These are phyloP conservation scores for Phytophthora brassicae DNA, from an alignment of 352 stramenopile genomes.

Conservation along the genomic window DNA sequence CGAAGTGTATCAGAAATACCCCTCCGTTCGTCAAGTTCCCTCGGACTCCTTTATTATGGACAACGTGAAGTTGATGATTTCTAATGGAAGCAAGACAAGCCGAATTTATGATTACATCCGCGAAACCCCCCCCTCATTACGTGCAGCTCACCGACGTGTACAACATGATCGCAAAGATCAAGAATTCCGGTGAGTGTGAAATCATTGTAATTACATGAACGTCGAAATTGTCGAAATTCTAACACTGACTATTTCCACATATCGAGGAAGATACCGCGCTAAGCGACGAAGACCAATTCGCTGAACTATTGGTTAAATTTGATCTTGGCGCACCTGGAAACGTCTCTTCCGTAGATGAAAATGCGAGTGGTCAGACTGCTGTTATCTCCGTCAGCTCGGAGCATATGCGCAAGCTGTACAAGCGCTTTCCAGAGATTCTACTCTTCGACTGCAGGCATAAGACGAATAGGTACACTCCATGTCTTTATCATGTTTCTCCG, in stretches of 20 bases:
- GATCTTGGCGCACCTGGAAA: neutral
- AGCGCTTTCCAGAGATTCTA: constrained; percentile 9
- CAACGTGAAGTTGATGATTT: neutral
- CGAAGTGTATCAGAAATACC: neutral
- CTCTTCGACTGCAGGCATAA: constrained; percentile 13
- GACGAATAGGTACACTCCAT: neutral
- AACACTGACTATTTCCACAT: no score
- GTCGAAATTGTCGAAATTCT: neutral
- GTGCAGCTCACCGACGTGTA: neutral
- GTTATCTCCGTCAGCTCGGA: neutral
- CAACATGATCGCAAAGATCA: neutral
- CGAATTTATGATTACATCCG: neutral
- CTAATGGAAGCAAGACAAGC: neutral
- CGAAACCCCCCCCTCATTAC: neutral
- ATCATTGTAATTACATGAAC: no score
- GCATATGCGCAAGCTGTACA: constrained; percentile 3
- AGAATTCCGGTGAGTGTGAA: neutral
- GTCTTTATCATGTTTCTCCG: no score
- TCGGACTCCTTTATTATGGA: neutral
- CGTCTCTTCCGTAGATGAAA: constrained; percentile 5
- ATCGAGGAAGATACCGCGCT: neutral
- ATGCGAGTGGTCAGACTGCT: neutral
- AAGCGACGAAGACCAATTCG: constrained; percentile 3
- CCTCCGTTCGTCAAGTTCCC: neutral
- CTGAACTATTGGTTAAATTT: constrained; percentile 3